Evolutionary conservation across 768 basidiomycete species (phyloP), one percentile per base, ranked within the genome.

Genomic region (Mycena floridula): DNA sequence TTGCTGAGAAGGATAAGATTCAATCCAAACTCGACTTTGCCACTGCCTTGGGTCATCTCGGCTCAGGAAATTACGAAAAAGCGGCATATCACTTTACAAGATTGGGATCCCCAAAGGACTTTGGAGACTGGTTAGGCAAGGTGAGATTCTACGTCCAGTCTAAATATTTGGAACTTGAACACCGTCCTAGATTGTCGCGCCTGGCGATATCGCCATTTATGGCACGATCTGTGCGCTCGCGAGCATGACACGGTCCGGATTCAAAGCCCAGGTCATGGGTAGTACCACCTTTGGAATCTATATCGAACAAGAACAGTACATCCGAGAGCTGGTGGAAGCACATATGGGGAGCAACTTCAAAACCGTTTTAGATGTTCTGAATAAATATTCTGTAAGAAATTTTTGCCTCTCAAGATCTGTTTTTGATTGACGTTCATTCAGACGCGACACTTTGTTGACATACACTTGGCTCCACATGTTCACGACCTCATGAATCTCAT

Each of bases 341-440:
- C 96, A 91, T 64, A 82, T 93, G 72, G 74, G 74, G 46, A 92
- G 86, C 60, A 80, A 85, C 54, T 97, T 96, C 71, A 89, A 85
- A 57, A 76, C 72, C 5, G 88, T 87, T 7, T 73, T 94, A 11
- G 84, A 85, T 24, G 65, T 89, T 16, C 74, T 97, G 37, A 72
- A 77, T 7, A 72, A 74, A 46, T 80, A 85, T 58, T 87, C 86
- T 23, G 91, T 89, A 55, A 41, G 68, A 52, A 8, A 13, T 40
- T 24, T 9, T n/a, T 6, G 16, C 39, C 37, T 13, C 18, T 21
- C 21, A 9, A 8, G 18, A 16, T 5, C 38, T 5, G 9, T 13
- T 23, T 24, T 28, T 16, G 42, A 12, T 21, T 30, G 47, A 5
- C 35, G 27, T 2, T 42, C 20, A 40, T 18, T n/a, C 51, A 92